A percentile compares a stretch with the other conserved stretches of the same genome.
These are phyloP conservation scores for Puccinia coronata DNA, from an alignment of 1,284 basidiomycete species.

Conservation along the genomic window DNA sequence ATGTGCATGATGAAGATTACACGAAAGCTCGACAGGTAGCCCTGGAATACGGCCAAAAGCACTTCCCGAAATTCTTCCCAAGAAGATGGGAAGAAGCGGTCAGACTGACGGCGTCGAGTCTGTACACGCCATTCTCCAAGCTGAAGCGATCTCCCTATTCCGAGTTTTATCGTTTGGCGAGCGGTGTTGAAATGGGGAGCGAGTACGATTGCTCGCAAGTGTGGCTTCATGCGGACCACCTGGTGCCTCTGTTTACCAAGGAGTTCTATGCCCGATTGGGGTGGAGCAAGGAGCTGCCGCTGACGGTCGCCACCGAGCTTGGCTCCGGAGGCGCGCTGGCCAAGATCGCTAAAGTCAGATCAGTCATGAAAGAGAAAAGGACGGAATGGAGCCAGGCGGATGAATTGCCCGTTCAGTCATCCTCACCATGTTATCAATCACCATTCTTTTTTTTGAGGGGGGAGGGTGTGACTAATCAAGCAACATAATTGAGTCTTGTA, in stretches of 20 bases:
- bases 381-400: conserved; percentile 85
- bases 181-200: conserved; percentile 61
- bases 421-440: not conserved
- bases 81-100: conserved; percentile 70
- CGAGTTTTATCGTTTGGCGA: conserved; percentile 64
- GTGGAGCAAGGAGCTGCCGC: conserved; percentile 81
- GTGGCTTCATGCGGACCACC: conserved; percentile 66
- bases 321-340: conserved; percentile 84
- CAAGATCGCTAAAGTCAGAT: conserved; percentile 85
- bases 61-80: conserved; percentile 70
- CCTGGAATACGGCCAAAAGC: conserved; percentile 71
- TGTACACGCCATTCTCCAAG: conserved; percentile 69
- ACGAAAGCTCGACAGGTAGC: conserved; percentile 60
- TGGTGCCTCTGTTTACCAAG: conserved; percentile 78
- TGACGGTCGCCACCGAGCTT: conserved; percentile 83
- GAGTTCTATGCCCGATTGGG: conserved; percentile 85
- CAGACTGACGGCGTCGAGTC: conserved; percentile 73
- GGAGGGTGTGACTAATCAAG: not conserved
- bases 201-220: not conserved
- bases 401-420: conserved; percentile 73
- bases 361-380: conserved; percentile 86
- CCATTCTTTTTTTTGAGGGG: not conserved
- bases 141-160: conserved; percentile 72
- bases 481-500: conserved; percentile 58
- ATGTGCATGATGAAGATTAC: conserved; percentile 32